Percentiles rank a stretch among this genome's conserved stretches.
Conservation (phyloP, 208 protist species). For the Novymonas esmeraldas region DNA sequence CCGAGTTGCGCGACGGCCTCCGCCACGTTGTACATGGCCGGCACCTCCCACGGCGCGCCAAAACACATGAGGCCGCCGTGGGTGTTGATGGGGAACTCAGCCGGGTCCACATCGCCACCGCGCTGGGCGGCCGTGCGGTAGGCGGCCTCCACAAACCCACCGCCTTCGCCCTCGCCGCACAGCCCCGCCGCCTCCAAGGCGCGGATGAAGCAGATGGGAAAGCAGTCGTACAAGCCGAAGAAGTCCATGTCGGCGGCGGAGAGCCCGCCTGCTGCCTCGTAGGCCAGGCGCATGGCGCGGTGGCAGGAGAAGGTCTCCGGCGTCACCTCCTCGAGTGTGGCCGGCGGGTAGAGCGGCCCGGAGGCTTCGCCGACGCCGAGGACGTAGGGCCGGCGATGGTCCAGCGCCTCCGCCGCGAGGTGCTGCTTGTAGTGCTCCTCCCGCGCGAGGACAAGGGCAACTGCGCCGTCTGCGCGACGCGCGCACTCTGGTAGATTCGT, state of each 20-base stretch:
- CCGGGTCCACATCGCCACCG: slow-evolving; percentile 33
- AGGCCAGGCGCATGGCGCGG: slow-evolving; percentile 50
- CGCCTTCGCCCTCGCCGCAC: slow-evolving; percentile 60
- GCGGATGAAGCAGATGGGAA: slow-evolving; percentile 81
- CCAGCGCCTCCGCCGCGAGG: slow-evolving; percentile 15
- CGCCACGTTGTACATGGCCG: slow-evolving; percentile 79
- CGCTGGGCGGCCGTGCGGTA: slow-evolving; percentile 39
- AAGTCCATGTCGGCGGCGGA: slow-evolving; percentile 62
- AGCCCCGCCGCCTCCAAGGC: slow-evolving; percentile 69
- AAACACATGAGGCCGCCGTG: slow-evolving; percentile 81
- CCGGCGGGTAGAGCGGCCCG: slow-evolving; percentile 71
- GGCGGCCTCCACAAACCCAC: slow-evolving; percentile 50
- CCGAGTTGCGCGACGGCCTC: slow-evolving; percentile 65
- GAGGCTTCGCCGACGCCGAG: slow-evolving; percentile 57
- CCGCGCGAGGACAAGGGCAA: slow-evolving; percentile 54
- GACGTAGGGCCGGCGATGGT: slow-evolving; percentile 35
- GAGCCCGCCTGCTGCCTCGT: slow-evolving; percentile 49
- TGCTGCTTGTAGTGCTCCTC: slow-evolving; percentile 49
- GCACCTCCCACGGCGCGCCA: slow-evolving; percentile 80
- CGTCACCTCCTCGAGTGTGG: slow-evolving; percentile 45
- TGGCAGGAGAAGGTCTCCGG: slow-evolving; percentile 66
- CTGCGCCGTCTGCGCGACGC: slow-evolving; percentile 70
- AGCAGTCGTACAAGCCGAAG: slow-evolving; percentile 86
- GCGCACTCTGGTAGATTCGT: slow-evolving; percentile 68
- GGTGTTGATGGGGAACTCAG: slow-evolving; percentile 71